Conservation (phyloP, 441 rosid species). For the Populus hybrid region DNA sequence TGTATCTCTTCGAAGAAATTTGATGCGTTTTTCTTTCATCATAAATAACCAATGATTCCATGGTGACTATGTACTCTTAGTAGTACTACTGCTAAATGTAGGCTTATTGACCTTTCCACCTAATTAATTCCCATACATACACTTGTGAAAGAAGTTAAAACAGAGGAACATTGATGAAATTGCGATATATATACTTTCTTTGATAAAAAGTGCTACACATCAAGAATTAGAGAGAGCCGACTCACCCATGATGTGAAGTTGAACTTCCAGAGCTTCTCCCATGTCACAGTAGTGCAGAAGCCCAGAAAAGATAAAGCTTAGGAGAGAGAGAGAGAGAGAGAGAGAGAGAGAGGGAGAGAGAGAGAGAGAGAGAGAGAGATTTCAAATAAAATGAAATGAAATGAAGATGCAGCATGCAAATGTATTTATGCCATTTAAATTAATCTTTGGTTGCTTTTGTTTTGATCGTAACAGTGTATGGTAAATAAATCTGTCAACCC, state of each 20-base stretch:
- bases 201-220: not conserved
- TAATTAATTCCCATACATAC: no score
- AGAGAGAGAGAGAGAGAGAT: no score
- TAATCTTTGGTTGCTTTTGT: not conserved
- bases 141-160: no score
- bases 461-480: not conserved
- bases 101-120: no score
- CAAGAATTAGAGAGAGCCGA: not conserved
- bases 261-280: conserved; percentile 13
- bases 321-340: not conserved
- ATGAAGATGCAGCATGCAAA: not conserved
- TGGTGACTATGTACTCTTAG: not conserved
- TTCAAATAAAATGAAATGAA: no score
- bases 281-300: not conserved
- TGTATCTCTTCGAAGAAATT: not conserved
- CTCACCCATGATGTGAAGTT: conserved; percentile 10
- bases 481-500: not conserved
- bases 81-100: no score
- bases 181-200: no score
- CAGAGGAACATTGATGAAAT: no score
- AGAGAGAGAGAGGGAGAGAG: no score
- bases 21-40: not conserved
- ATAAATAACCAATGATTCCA: no score
- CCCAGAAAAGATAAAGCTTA: not conserved
- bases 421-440: not conserved